Base-by-base conservation (phyloP, 2,329 filamentous ascomycete species). In the Botrytis deweyae region DNA sequence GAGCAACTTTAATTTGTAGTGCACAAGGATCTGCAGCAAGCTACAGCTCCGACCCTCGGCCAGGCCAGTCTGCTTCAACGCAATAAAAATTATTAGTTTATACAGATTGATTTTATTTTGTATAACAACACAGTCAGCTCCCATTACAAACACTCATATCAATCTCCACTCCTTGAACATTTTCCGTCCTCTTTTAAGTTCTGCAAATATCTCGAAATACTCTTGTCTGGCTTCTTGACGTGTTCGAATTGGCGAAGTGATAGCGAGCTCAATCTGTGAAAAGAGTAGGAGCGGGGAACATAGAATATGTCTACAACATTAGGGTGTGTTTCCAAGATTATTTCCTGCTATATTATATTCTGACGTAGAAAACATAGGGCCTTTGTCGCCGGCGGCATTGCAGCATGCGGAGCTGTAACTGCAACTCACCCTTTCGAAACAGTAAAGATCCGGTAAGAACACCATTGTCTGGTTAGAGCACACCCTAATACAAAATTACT, bases 361-460 rank as follows among this genome's bases (percentile, higher is more conserved):
- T 70, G 36, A 33, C 10, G 70, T 72, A 74, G 16, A 33, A 36
- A 29, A 62, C 42, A 22, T 63, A 81, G 95, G 78, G 93, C 94
- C 76, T 99, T 99, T 86, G 90, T 98, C 80, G 95, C 96, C 73
- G 96, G 96, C 82, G 96, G 96, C 82, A 93, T 99, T 81, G 96
- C 96, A 81, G 96, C 96, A 77, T 98, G 95, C 85, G 96, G 96
- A 81, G 96, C 96, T 77, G 96, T 99, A 74, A 98, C 95, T 59
- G 95, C 97, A 77, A 98, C 96, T 69, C 96, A 99, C 84, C 95
- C 95, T 73, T 98, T 98, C 85, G 96, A 99, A 85, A 98, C 95
- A 20, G 94, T 99, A 82, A 99, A 99, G 89, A 98, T 98, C 82
- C 93, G 95, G 92, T 95, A 86, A 81, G 87, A 72, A 66, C 33